phyloP scores from a whole-genome alignment of 352 stramenopile genomes.

The Pythium brachiatum region DNA sequence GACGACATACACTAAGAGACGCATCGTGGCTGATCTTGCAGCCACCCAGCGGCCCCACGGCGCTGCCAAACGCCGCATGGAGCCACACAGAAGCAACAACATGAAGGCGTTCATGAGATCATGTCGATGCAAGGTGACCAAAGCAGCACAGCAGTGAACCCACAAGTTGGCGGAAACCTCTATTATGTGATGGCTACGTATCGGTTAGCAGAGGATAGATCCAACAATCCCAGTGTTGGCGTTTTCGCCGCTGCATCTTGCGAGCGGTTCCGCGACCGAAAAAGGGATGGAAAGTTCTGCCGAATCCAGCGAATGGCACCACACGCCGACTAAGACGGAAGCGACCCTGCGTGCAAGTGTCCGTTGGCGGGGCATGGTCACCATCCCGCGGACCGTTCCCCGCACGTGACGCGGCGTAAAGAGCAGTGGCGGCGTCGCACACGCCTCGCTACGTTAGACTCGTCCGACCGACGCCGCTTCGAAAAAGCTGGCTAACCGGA shows the following conservation, averaged over 20 bases:
- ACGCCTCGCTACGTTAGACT: not conserved
- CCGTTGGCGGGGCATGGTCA: not conserved
- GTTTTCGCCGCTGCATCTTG: not conserved
- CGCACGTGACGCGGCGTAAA: not conserved
- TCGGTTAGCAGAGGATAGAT: not conserved
- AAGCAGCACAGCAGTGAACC: slow-evolving; percentile 1
- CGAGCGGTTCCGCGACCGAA: not conserved
- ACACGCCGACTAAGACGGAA: not conserved
- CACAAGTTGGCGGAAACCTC: not conserved
- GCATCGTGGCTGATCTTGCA: not conserved
- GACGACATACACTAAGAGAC: slow-evolving; percentile 16
- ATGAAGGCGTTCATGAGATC: not conserved
- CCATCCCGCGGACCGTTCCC: not conserved
- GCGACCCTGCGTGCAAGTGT: not conserved
- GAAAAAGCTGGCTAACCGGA: slow-evolving; percentile 1
- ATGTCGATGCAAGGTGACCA: too few species aligned
- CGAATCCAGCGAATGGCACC: slow-evolving; percentile 2
- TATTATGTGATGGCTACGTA: not conserved
- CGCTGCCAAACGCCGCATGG: not conserved
- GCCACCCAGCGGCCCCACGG: not conserved
- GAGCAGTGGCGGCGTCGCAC: not conserved
- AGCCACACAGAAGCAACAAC: not conserved
- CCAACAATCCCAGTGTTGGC: not conserved
- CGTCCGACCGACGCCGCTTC: slow-evolving; percentile 1
- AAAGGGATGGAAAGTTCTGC: slow-evolving; percentile 23